phyloP scores from a whole-genome alignment of 1,284 basidiomycete species.

The Fomitopsis pinicola region DNA sequence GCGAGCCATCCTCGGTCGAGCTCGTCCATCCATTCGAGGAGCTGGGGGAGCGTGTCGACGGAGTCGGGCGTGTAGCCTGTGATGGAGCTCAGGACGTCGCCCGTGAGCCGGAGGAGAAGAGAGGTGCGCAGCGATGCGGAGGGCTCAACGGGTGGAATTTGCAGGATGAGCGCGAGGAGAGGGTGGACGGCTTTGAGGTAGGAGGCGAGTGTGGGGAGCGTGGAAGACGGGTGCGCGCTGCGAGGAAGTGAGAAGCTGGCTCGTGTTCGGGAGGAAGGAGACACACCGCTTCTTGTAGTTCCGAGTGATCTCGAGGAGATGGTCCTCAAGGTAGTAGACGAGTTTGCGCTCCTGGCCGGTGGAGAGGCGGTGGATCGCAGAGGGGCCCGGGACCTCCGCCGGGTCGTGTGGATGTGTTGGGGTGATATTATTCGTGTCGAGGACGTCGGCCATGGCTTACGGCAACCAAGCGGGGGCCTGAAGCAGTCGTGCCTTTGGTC shows the following conservation, averaged over 20 bases:
- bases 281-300: slow-evolving; percentile 70
- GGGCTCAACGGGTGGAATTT: slow-evolving; percentile 66
- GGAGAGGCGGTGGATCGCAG: slow-evolving; percentile 23
- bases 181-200: slow-evolving; percentile 55
- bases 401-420: too few relatives aligned
- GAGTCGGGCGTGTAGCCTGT: slow-evolving; percentile 48
- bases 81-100: slow-evolving; percentile 55
- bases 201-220: slow-evolving; percentile 45
- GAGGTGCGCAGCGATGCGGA: slow-evolving; percentile 60
- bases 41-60: slow-evolving; percentile 37
- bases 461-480: too few relatives aligned
- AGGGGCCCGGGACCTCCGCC: neutral
- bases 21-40: slow-evolving; percentile 63
- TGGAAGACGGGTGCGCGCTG: slow-evolving; percentile 53
- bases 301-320: slow-evolving; percentile 57
- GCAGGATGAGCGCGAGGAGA: slow-evolving; percentile 57
- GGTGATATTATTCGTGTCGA: too few relatives aligned
- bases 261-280: neutral
- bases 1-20: slow-evolving; percentile 69
- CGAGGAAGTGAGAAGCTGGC: neutral
- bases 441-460: too few relatives aligned
- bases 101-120: slow-evolving; percentile 65
- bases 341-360: slow-evolving; percentile 58
- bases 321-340: slow-evolving; percentile 57
- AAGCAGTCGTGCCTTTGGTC: too few relatives aligned